A percentile compares a stretch with the other conserved stretches of the same genome.
Evolutionary conservation across 2,329 filamentous ascomycete species (phyloP).

Genomic region (Apiospora phragmitis): DNA sequence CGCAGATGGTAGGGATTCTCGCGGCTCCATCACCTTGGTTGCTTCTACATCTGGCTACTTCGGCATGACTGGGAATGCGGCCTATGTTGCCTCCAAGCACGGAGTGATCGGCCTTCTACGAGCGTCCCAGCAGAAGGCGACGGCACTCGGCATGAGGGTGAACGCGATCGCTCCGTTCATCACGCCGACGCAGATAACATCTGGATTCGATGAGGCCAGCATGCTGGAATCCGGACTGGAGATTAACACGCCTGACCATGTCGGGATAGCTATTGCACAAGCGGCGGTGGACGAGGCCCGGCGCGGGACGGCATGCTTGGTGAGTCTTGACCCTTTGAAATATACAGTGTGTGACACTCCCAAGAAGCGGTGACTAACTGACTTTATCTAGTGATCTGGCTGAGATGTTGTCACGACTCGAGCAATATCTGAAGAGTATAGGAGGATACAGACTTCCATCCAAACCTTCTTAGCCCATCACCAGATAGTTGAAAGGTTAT

Average conservation of each 20-base stretch:
- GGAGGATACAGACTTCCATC: not conserved
- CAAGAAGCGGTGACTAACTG: not conserved
- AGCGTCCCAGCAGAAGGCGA: conserved; percentile 35
- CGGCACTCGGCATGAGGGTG: conserved; percentile 34
- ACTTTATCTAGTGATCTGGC: too few relatives aligned
- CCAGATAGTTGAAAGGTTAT: not conserved
- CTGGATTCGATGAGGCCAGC: conserved; percentile 36
- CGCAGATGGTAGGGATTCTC: not conserved
- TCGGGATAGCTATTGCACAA: conserved; percentile 37
- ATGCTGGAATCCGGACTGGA: conserved; percentile 34
- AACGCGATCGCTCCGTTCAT: conserved; percentile 46
- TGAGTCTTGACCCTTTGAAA: conserved; percentile 15
- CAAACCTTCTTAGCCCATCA: not conserved
- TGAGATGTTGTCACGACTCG: not conserved
- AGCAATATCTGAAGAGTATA: not conserved
- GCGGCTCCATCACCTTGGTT: conserved; percentile 40
- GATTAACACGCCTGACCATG: conserved; percentile 39
- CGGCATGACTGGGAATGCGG: conserved; percentile 41
- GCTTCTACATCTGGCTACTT: conserved; percentile 45
- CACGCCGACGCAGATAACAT: conserved; percentile 44
- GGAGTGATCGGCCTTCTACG: conserved; percentile 41
- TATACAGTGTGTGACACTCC: not conserved
- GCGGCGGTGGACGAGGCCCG: conserved; percentile 31
- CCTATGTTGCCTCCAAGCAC: conserved; percentile 45
- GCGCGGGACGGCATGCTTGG: conserved; percentile 30